Evolutionary conservation across 768 basidiomycete species (phyloP), one percentile per base, ranked within the genome.

Genomic region (Russula olivacea): DNA sequence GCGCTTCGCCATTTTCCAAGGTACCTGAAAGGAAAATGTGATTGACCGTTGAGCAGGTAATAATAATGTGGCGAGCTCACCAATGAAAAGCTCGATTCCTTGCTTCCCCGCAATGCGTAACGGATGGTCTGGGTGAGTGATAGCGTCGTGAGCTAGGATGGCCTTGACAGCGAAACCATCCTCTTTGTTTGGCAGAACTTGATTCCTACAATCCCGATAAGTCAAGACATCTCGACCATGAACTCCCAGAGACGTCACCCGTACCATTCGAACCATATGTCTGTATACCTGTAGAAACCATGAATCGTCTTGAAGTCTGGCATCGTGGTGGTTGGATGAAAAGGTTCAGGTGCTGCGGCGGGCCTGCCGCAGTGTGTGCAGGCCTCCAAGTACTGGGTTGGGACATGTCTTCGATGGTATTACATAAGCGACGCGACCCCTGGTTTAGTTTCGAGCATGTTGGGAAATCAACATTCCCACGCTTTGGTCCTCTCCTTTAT

Each of bases 241-340:
- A 53, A 52, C 10, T 11, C 38, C 61, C 14, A 17, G 61, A 19
- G 7, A 2, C 10, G 48, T 17, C 15, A 25, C 25, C 69, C 69
- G 67, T 68, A 87, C 90, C 87, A 91, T 72, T 91, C 86, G 61
- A 85, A 92, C 81, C 84, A 87, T 57, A 93, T 86, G 73, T 94
- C 91, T 0, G 90, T 90, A 71, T 88, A 93, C 57, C 92, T 78
- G 72, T 91, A 92, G 69, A 87, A 92, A 15, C 89, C 89, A 28
- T 60, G 66, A 23, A 68, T 25, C 19, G 60, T 51, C 59, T 60
- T 64, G 5, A 80, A 76, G 17, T 48, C 66, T 63, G 51, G 48
- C 59, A 64, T 62, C 66, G 48, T 43, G 47, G 66, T 51, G 30
- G 58, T 48, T 32, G 25, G 51, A 40, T 14, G 55, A 6, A 34